Percentiles rank a stretch among this genome's conserved stretches.
Evolutionary conservation across 2,329 filamentous ascomycete species (phyloP).

Genomic region (Cercospora brassicicola): DNA sequence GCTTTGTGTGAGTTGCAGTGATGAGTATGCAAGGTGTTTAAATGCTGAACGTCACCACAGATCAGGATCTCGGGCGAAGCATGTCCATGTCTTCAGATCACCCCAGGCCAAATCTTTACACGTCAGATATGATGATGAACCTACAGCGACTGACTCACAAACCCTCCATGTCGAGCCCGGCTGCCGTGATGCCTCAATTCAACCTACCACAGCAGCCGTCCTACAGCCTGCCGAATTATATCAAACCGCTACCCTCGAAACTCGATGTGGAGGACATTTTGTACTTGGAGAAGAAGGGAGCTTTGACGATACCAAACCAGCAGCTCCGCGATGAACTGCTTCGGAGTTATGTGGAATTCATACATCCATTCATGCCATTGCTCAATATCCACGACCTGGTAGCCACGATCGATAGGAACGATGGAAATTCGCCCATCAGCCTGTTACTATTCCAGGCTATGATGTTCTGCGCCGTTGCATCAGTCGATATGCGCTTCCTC

Average conservation of each 20-base stretch:
- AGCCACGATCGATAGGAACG: slow-evolving; percentile 61
- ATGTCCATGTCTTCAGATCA: slow-evolving; percentile 24
- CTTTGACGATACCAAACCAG: slow-evolving; percentile 70
- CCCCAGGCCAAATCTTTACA: slow-evolving; percentile 29
- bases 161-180: slow-evolving; percentile 28
- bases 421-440: slow-evolving; percentile 72
- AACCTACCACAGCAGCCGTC: slow-evolving; percentile 32
- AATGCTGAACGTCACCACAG: slow-evolving; percentile 22
- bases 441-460: slow-evolving; percentile 88
- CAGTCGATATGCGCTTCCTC: slow-evolving; percentile 77
- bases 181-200: slow-evolving; percentile 30
- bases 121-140: slow-evolving; percentile 36
- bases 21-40: not conserved
- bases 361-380: slow-evolving; percentile 91
- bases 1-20: slow-evolving; percentile 58
- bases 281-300: slow-evolving; percentile 81
- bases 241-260: slow-evolving; percentile 74
- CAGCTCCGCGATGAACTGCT: slow-evolving; percentile 77
- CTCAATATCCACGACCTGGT: slow-evolving; percentile 66
- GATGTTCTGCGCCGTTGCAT: slow-evolving; percentile 90
- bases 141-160: slow-evolving; percentile 34
- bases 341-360: slow-evolving; percentile 80
- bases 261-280: slow-evolving; percentile 79
- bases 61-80: slow-evolving; percentile 35
- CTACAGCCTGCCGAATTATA: slow-evolving; percentile 62